Evolutionary conservation across 1,139 yeast genomes (phyloP), one percentile per base, ranked within the genome.

Genomic region (Kodamaea alishanica): DNA sequence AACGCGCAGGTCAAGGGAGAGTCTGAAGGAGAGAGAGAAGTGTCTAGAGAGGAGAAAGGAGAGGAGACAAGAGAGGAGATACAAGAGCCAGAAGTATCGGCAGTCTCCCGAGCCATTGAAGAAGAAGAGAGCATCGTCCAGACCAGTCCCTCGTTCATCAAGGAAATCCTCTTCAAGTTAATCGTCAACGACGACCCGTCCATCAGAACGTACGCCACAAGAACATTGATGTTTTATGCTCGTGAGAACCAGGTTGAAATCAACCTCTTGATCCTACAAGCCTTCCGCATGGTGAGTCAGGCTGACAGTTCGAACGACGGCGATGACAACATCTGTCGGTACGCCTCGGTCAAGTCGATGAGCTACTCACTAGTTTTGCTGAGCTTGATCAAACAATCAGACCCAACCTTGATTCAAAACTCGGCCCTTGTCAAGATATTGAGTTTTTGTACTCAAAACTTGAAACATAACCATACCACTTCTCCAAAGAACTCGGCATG

Each of bases 391-490:
- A 68, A 61, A 39, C 70, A 66, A 37, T 62, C 75, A 0, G 65
- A 68, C 22, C 56, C 66, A 4, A 52, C 60, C 1, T 48, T 63
- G 7, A 52, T 72, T n/a, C 75, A 69, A 45, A 68, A 70, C 42
- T 56, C 76, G 4, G 62, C 69, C 1, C 56, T 70, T 8, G 69
- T 70, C 20, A 69, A 69, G 41, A 56, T 71, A 5, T 57, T 71
- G 48, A 69, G 75, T 61, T 71, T 69, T 45, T 71, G 76, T 46
- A 72, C 77, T 7, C 77, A 72, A 45, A 67, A 60, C 41, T 62
- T 72, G 49, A 72, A 72, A 48, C 75, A 70, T 40, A 66, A 58
- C 37, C 51, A 49, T 27, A 45, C 48, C 9, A 56, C 51, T 24
- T 51, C 49, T 30, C 48, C 54, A 40, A 63, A 54, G 41, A 58